Percentiles rank a stretch among this genome's conserved stretches.
Evolutionary conservation across 1,284 basidiomycete species (phyloP).

Genomic region (Trichosporon asahii): DNA sequence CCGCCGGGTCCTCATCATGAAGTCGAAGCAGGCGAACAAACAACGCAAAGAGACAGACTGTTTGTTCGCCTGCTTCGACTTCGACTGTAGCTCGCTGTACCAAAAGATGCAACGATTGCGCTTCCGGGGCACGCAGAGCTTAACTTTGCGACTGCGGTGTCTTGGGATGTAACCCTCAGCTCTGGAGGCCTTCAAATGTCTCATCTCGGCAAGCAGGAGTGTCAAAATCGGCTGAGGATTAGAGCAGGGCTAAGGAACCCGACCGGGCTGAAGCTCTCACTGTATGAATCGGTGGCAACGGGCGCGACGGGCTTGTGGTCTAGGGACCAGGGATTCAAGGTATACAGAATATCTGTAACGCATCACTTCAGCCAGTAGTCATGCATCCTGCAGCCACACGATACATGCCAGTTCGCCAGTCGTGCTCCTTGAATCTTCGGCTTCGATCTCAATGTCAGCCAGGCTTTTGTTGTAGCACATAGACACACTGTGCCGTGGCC

Average conservation of each 20-base stretch:
- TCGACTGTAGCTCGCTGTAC: no score
- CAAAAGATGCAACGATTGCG: neutral
- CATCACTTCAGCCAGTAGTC: neutral
- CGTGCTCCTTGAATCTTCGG: neutral
- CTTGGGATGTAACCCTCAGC: neutral
- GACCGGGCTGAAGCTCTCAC: neutral
- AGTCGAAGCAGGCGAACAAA: no score
- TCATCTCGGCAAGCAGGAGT: neutral
- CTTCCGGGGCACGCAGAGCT: neutral
- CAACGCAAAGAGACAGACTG: no score
- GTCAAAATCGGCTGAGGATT: neutral
- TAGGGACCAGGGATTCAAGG: neutral
- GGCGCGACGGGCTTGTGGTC: neutral
- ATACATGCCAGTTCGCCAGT: neutral
- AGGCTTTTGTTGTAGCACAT: neutral
- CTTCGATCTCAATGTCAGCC: neutral
- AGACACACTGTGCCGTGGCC: neutral
- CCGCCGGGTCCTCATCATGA: no score
- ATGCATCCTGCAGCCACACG: neutral
- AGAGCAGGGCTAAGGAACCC: neutral
- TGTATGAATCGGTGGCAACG: neutral
- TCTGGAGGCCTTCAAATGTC: neutral
- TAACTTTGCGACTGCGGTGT: neutral
- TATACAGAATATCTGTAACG: neutral
- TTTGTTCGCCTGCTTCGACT: no score